phyloP scores from a whole-genome alignment of 1,284 basidiomycete species.

The Cystodermella granulosa region DNA sequence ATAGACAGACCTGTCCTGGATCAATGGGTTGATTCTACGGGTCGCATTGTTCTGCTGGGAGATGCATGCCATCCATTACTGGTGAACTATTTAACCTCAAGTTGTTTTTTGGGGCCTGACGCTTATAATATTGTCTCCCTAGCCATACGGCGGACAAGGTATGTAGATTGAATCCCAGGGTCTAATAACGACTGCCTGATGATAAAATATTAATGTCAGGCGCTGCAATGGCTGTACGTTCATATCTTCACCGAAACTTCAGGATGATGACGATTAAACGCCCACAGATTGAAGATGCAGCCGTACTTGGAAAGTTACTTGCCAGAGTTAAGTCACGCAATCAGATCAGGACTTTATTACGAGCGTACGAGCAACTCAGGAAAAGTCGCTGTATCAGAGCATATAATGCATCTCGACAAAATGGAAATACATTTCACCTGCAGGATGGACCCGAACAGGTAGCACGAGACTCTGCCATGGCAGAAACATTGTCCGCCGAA shows the following conservation, averaged over 20 bases:
- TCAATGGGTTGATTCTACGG: conserved; percentile 19
- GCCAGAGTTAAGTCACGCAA: conserved; percentile 18
- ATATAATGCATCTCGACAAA: conserved; percentile 27
- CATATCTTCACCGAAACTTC: neutral
- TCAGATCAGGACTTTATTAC: conserved; percentile 26
- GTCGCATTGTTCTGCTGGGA: conserved; percentile 9
- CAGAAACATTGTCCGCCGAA: conserved; percentile 21
- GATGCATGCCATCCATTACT: conserved; percentile 16
- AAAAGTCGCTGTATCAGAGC: conserved; percentile 26
- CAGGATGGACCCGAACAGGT: conserved; percentile 35
- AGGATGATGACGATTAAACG: neutral
- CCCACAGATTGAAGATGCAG: conserved; percentile 37
- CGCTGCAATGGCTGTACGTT: conserved; percentile 21
- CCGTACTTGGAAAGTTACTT: conserved; percentile 34
- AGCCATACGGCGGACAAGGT: conserved; percentile 23
- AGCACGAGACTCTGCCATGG: conserved; percentile 32
- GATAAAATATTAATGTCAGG: no score
- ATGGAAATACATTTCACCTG: conserved; percentile 35
- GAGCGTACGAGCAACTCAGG: conserved; percentile 31
- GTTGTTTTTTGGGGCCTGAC: neutral
- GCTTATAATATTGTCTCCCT: neutral
- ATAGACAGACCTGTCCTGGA: conserved; percentile 32
- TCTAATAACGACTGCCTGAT: no score
- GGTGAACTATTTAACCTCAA: conserved; percentile 4
- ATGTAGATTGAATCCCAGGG: no score